Evolutionary conservation across 2,329 filamentous ascomycete genomes (phyloP), one percentile per base, ranked within the genome.

Genomic region (Fusarium palustre): DNA sequence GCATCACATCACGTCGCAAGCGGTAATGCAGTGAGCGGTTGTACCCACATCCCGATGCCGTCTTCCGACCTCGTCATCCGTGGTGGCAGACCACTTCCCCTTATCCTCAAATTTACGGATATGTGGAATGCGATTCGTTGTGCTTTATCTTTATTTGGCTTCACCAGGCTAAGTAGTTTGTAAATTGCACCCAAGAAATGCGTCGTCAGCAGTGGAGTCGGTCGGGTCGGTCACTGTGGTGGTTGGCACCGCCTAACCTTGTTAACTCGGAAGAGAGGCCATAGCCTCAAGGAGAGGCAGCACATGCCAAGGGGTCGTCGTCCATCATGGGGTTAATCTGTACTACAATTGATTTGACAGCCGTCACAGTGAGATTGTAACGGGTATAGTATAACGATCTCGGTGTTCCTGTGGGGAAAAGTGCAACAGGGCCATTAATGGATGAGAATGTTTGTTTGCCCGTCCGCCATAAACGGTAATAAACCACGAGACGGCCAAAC

Each of bases 41-140:
- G 36, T 64, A 57, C 66, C 66, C 66, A 69, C 66, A 69, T 69
- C 66, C 62, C 66, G 66, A 54, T 69, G 66, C 66, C 66, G 66
- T 70, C 45, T 67, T 57, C 66, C 66, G 66, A 49, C 34, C 34
- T 69, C 66, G 66, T 69, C 66, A 68, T 42, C 60, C 30, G 53
- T 20, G 12, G 36, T 52, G 36, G 33, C 41, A 54, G 47, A 52
- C 61, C 59, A 52, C 43, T 54, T 52, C 39, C 48, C 33, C 39
- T 20, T 38, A 22, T 9, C 24, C 33, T 50, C 24, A 20, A 30
- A 31, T 36, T 41, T n/a, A 22, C n/a, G n/a, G 36, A 39, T 39
- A 39, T 25, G 25, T 30, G 42, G 28, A 18, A 41, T n/a, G 53
- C 39, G 18, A 43, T 42, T 38, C 18, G 20, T 42, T 38, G 45